These are phyloP conservation scores for Silene uniflora DNA, from an alignment of 148 eudicot genomes.

Conservation along the genomic window DNA sequence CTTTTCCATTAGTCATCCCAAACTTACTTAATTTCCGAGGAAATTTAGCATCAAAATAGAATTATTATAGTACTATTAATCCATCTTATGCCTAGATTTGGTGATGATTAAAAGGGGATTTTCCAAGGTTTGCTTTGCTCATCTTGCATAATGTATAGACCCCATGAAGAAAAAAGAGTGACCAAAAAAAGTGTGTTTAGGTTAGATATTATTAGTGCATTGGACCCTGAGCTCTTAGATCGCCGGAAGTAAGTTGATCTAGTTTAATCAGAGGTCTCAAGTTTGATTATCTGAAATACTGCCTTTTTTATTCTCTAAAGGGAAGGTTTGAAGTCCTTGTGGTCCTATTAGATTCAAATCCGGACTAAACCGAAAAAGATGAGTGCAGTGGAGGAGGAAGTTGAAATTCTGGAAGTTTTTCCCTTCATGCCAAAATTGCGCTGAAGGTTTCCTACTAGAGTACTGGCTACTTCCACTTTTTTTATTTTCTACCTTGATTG, in stretches of 20 bases:
- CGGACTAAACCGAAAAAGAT: not conserved
- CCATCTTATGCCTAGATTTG: not conserved
- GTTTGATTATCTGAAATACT: too few species aligned
- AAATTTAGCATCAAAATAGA: not conserved
- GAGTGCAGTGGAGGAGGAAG: not conserved
- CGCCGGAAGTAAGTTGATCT: not conserved
- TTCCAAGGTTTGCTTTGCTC: conserved; percentile 11
- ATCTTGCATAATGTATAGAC: conserved; percentile 12
- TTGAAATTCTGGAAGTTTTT: not conserved
- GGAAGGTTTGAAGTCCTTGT: too few species aligned
- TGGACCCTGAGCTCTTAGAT: not conserved
- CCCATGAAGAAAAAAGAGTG: not conserved
- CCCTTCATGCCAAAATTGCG: not conserved
- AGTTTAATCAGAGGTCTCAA: not conserved
- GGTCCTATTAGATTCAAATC: too few species aligned
- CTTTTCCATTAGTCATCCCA: conserved; percentile 21
- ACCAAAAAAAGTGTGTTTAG: not conserved
- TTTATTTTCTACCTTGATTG: not conserved
- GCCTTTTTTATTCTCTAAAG: too few species aligned
- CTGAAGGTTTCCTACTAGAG: conserved; percentile 18
- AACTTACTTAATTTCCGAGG: not conserved
- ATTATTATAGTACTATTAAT: not conserved
- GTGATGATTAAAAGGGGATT: not conserved
- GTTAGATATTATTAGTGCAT: not conserved
- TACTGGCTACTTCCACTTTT: not conserved